phyloP scores from a whole-genome alignment of 441 rosid species.

The Gossypium gossypioides region DNA sequence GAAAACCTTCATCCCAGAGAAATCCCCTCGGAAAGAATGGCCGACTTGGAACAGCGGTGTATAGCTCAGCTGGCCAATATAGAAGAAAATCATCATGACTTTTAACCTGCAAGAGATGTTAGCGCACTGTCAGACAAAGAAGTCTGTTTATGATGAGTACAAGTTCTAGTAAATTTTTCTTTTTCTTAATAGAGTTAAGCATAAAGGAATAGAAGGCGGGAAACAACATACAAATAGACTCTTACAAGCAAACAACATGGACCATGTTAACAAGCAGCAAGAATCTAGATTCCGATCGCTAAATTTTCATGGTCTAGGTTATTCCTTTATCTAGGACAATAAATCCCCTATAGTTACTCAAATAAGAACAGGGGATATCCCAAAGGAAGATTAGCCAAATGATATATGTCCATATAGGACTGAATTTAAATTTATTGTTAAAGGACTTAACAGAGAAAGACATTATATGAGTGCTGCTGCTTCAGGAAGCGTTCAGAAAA shows the following conservation, averaged over 20 bases:
- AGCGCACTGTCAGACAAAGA: conserved; percentile 27
- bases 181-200: not conserved
- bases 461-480: not conserved
- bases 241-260: not conserved
- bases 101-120: conserved; percentile 50
- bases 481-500: not conserved
- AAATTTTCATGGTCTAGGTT: not conserved
- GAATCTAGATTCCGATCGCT: not conserved
- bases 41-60: conserved; percentile 96
- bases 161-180: not conserved
- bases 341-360: not conserved
- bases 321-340: not conserved
- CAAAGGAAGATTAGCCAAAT: conserved; percentile 4
- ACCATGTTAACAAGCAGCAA: not conserved
- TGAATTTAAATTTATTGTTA: not conserved
- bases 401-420: not conserved
- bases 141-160: not conserved
- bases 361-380: conserved; percentile 5
- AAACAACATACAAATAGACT: not conserved
- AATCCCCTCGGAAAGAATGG: conserved; percentile 95
- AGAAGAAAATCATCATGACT: conserved; percentile 43
- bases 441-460: not conserved
- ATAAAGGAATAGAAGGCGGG: not conserved
- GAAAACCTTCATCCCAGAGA: conserved; percentile 99
- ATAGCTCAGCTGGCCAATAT: conserved; percentile 98